phyloP scores from a whole-genome alignment of 345 rosid species.

The Citropsis articulata region DNA sequence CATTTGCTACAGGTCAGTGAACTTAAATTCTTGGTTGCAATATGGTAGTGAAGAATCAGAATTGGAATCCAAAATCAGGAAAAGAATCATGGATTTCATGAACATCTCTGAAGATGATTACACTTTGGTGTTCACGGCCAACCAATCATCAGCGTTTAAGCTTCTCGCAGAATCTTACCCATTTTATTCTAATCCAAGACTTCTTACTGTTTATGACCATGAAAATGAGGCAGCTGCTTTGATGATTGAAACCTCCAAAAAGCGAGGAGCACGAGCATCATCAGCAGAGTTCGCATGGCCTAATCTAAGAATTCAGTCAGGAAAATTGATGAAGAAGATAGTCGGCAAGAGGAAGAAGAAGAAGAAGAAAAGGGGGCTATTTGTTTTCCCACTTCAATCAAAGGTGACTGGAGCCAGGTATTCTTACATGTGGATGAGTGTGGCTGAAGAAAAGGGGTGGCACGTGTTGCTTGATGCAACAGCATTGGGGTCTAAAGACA shows the following conservation, averaged over 20 bases:
- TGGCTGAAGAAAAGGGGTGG: constrained; percentile 78
- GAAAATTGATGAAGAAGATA: constrained; percentile 53
- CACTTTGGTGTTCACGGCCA: constrained; percentile 58
- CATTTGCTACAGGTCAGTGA: constrained; percentile 46
- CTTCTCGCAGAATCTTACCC: constrained; percentile 70
- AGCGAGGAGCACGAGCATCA: constrained; percentile 48
- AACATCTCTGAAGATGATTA: constrained; percentile 75
- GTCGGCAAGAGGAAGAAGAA: constrained; percentile 35
- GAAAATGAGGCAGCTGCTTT: constrained; percentile 62
- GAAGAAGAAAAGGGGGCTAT: constrained; percentile 49
- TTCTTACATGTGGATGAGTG: constrained; percentile 76
- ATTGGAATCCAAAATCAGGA: constrained; percentile 43
- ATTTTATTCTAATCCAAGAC: constrained; percentile 45
- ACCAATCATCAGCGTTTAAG: constrained; percentile 74
- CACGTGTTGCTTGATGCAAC: constrained; percentile 77
- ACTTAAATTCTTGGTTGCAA: constrained; percentile 35
- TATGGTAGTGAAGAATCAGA: constrained; percentile 42
- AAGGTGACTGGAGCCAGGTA: constrained; percentile 67
- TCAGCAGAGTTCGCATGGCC: constrained; percentile 78
- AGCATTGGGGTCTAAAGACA: constrained; percentile 70
- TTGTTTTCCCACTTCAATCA: constrained; percentile 84
- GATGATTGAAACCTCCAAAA: constrained; percentile 57
- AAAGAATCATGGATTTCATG: constrained; percentile 63
- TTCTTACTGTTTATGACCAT: constrained; percentile 75
- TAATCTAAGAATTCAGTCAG: constrained; percentile 37